Conservation (phyloP, 352 stramenopile species). For the Phytophthora quininea region DNA sequence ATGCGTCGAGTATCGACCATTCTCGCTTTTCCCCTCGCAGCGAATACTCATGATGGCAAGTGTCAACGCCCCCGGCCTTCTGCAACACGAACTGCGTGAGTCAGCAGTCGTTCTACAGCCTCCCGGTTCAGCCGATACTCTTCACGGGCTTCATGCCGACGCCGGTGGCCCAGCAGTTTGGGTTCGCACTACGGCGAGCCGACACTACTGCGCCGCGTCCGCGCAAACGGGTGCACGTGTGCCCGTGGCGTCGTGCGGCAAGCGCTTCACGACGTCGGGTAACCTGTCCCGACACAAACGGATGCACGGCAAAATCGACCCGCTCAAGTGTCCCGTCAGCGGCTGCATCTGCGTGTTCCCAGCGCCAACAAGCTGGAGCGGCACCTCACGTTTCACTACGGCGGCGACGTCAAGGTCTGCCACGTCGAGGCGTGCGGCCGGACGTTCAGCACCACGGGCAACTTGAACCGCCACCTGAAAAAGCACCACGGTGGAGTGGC, state of each 20-base stretch:
- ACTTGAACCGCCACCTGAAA: conserved; percentile 48
- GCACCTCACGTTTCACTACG: conserved; percentile 55
- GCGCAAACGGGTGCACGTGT: conserved; percentile 43
- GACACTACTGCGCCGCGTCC: conserved; percentile 36
- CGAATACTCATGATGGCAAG: not conserved
- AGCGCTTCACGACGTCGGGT: conserved; percentile 57
- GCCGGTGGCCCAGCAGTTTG: conserved; percentile 9
- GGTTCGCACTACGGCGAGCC: conserved; percentile 6
- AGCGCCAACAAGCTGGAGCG: conserved; percentile 42
- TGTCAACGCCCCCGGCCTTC: conserved; percentile 1
- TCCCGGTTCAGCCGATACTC: conserved; percentile 11
- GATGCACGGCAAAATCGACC: conserved; percentile 46
- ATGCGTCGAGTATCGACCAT: conserved; percentile 7
- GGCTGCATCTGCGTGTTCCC: conserved; percentile 38
- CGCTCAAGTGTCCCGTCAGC: conserved; percentile 28
- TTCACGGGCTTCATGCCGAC: conserved; percentile 3
- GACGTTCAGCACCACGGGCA: conserved; percentile 53
- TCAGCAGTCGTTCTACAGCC: conserved; percentile 16
- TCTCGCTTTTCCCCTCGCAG: conserved; percentile 7
- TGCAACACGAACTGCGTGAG: too few relatives aligned
- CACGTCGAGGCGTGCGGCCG: conserved; percentile 38
- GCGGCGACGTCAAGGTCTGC: conserved; percentile 45
- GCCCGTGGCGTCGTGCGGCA: conserved; percentile 44
- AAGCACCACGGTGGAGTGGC: conserved; percentile 32
- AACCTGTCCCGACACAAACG: conserved; percentile 57